phyloP scores from a whole-genome alignment of 805 yeast genomes.

The Isabelozyma heimii region DNA sequence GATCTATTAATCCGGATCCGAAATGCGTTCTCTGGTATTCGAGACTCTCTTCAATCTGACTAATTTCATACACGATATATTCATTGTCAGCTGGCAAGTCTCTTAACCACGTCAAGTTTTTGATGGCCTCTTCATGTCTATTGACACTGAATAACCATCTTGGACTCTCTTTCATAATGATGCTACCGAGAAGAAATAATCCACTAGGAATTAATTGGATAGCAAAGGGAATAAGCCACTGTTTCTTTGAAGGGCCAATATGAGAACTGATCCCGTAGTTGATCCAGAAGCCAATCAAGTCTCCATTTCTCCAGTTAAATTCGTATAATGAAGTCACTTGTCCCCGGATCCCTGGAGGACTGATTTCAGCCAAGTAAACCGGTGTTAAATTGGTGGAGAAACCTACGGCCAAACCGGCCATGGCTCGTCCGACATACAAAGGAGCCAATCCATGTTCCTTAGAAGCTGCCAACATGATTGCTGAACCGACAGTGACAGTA shows the following conservation, averaged over 20 bases:
- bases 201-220: slow-evolving; percentile 37
- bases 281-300: slow-evolving; percentile 39
- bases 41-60: slow-evolving; percentile 32
- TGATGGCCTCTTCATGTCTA: slow-evolving; percentile 27
- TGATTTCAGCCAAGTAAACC: slow-evolving; percentile 32
- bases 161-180: slow-evolving; percentile 34
- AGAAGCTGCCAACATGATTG: slow-evolving; percentile 32
- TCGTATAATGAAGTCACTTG: slow-evolving; percentile 29
- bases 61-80: slow-evolving; percentile 32
- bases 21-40: slow-evolving; percentile 25
- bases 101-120: slow-evolving; percentile 34
- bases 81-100: slow-evolving; percentile 31
- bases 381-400: slow-evolving; percentile 35
- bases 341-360: slow-evolving; percentile 37
- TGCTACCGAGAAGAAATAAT: slow-evolving; percentile 28
- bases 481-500: slow-evolving; percentile 33
- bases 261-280: slow-evolving; percentile 30
- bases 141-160: slow-evolving; percentile 34
- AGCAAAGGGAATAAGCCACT: slow-evolving; percentile 41
- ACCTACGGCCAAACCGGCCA: slow-evolving; percentile 36
- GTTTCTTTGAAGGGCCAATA: slow-evolving; percentile 20
- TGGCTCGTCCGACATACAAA: slow-evolving; percentile 34
- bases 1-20: slow-evolving; percentile 34
- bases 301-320: slow-evolving; percentile 39
- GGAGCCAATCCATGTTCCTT: slow-evolving; percentile 28